These are phyloP conservation scores for Alnus rubra DNA, from an alignment of 306 rosid genomes.

Conservation along the genomic window DNA sequence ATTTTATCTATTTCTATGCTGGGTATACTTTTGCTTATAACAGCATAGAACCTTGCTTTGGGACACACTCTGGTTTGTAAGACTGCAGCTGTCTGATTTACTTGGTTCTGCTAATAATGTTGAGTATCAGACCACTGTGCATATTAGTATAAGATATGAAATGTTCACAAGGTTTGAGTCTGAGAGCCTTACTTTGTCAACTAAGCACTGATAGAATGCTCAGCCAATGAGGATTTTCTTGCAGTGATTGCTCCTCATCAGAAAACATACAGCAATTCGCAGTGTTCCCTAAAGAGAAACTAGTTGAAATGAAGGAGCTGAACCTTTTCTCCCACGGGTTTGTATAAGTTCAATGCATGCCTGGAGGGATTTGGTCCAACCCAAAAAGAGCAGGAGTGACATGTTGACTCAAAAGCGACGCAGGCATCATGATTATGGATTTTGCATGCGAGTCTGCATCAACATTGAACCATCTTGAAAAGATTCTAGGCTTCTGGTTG, in stretches of 20 bases:
- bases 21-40: not conserved
- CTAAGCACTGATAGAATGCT: not conserved
- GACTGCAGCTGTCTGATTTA: conserved; percentile 1
- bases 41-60: not conserved
- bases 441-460: not conserved
- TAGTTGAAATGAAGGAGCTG: not conserved
- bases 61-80: not conserved
- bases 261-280: not conserved
- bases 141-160: not conserved
- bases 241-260: not conserved
- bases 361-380: not conserved
- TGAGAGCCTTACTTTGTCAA: not conserved
- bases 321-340: not conserved
- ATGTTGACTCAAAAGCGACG: too few relatives aligned
- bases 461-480: not conserved
- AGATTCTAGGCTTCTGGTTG: not conserved
- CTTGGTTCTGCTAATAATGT: not conserved
- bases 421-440: not conserved
- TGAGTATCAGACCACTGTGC: not conserved
- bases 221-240: not conserved
- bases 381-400: too few relatives aligned
- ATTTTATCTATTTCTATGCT: not conserved
- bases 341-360: not conserved
- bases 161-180: not conserved
- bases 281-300: not conserved